Evolutionary conservation across 768 basidiomycete species (phyloP).

Genomic region (Phylloporus sp.): DNA sequence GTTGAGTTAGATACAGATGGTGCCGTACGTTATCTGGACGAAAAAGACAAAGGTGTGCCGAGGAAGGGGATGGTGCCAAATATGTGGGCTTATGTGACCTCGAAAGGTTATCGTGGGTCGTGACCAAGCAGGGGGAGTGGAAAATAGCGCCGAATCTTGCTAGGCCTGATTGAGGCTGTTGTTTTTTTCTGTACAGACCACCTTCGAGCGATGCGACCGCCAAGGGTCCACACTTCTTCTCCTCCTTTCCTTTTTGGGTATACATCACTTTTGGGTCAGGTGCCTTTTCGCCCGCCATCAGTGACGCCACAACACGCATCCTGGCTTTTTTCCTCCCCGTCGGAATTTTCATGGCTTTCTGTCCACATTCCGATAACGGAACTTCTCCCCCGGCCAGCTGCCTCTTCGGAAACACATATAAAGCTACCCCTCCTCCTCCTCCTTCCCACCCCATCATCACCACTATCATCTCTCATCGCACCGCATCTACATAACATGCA

Average conservation of each 20-base stretch:
- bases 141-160: slow-evolving; percentile 26
- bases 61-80: slow-evolving; percentile 10
- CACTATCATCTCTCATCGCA: slow-evolving; percentile 2
- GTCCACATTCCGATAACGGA: slow-evolving; percentile 35
- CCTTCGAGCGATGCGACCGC: slow-evolving; percentile 32
- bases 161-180: slow-evolving; percentile 18
- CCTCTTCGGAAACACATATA: slow-evolving; percentile 26
- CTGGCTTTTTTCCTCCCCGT: slow-evolving; percentile 19
- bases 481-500: slow-evolving; percentile 17
- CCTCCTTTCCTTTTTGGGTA: slow-evolving; percentile 16
- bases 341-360: slow-evolving; percentile 30
- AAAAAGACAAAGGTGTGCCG: slow-evolving; percentile 16
- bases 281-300: slow-evolving; percentile 33
- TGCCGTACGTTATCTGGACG: slow-evolving; percentile 29
- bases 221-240: slow-evolving; percentile 23
- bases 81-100: slow-evolving; percentile 26
- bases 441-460: neutral
- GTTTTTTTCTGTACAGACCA: slow-evolving; percentile 11
- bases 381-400: slow-evolving; percentile 28
- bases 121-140: slow-evolving; percentile 14
- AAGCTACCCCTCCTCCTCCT: slow-evolving; percentile 11
- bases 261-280: slow-evolving; percentile 25
- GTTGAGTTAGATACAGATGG: slow-evolving; percentile 28
- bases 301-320: slow-evolving; percentile 37
- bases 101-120: slow-evolving; percentile 32